Base-by-base conservation (phyloP, 495 filamentous ascomycete genomes). In the Hypoxylon intermedium region DNA sequence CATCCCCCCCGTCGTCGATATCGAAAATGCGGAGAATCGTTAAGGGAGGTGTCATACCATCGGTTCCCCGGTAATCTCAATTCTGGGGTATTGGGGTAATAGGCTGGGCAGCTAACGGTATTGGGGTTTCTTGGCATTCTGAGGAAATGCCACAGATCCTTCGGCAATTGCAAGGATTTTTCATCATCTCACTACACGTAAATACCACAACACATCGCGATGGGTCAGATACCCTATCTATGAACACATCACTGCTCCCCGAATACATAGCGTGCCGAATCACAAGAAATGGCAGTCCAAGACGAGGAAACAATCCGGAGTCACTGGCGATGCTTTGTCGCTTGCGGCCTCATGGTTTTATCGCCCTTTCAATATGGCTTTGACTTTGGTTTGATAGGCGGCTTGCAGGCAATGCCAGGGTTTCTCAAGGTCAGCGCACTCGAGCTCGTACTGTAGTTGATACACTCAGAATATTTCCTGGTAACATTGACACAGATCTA, bases 281-380 rank as follows among this genome's bases (percentile, higher is more conserved):
- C n/a, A 18, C n/a, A 40, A 15, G 47, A 37, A 11, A 62, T 62
- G 63, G 31, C 47, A 23, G 36, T 58, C 9, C 57, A 52, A 49
- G 58, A 69, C 30, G 45, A 62, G 2, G 52, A 66, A 16, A 66
- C 51, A 23, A 69, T 66, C 6, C 50, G 44, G 38, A 51, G 57
- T 47, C 69, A 79, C 50, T 67, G 63, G 63, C 63, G 63, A 36
- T 67, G 63, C 47, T 67, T 67, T 23, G 21, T 58, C 3, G 72
- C 72, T 40, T 76, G 67, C 58, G 73, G 65, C 44, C 72, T 71
- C n/a, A 75, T 71, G 69, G 72, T 70, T 37, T 75, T 75, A 53
- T 72, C 54, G 30, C 77, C 79, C 18, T 83, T 83, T 55, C 79
- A 83, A 62, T 83, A 82, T 74, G 79, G 81, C 7, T 58, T 82